Percentiles rank a stretch among this genome's conserved stretches.
phyloP scores from a whole-genome alignment of 2,329 filamentous ascomycete genomes.

The Exophiala mesophila region DNA sequence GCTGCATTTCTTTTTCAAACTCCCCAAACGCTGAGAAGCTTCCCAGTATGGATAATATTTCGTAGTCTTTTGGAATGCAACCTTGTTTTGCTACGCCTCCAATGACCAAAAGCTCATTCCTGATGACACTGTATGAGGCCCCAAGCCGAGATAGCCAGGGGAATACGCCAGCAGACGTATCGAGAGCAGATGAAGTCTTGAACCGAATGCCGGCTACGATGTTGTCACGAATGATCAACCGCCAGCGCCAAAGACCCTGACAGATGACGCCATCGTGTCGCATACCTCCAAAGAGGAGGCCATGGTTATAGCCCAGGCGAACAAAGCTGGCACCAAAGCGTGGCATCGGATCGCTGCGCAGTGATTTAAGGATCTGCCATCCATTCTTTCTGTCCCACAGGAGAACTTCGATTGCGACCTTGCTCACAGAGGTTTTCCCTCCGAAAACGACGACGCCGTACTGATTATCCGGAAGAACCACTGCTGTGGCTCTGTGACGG shows the following conservation, averaged over 20 bases:
- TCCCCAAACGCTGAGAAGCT: constrained; percentile 23
- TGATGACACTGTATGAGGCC: constrained; percentile 45
- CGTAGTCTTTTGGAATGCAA: constrained; percentile 42
- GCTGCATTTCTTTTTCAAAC: constrained; percentile 24
- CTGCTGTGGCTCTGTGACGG: constrained; percentile 61
- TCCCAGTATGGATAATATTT: constrained; percentile 46
- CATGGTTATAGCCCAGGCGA: constrained; percentile 42
- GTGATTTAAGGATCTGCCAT: constrained; percentile 45
- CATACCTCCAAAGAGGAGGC: constrained; percentile 70
- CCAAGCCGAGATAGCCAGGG: constrained; percentile 44
- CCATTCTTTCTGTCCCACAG: constrained; percentile 50
- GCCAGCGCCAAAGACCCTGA: constrained; percentile 62
- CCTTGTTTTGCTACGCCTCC: constrained; percentile 46
- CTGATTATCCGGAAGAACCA: constrained; percentile 35
- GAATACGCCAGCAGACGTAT: constrained; percentile 28
- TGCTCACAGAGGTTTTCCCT: constrained; percentile 51
- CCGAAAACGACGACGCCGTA: constrained; percentile 55
- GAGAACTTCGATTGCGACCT: constrained; percentile 49
- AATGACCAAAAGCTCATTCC: constrained; percentile 46
- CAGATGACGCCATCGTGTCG: constrained; percentile 58
- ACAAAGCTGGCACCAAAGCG: constrained; percentile 54
- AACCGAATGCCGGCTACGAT: constrained; percentile 31
- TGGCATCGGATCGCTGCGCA: constrained; percentile 38
- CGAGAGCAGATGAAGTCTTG: constrained; percentile 20
- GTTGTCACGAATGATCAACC: constrained; percentile 40